Percentiles rank a stretch among this genome's conserved stretches.
phyloP scores from a whole-genome alignment of 202 grass and related monocot genomes.

The Miscanthus sacchariflorus region DNA sequence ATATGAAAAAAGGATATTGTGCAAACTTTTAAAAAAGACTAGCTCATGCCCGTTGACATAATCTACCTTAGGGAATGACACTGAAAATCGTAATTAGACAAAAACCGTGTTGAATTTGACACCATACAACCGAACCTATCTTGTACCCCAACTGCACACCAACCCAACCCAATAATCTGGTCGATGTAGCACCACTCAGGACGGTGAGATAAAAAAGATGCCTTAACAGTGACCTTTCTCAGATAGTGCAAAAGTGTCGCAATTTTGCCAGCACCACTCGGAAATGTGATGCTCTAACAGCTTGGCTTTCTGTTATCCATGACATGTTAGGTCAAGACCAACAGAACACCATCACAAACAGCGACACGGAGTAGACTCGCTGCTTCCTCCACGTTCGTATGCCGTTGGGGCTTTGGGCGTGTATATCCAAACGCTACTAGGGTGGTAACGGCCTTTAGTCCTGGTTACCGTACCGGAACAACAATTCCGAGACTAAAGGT shows the following conservation, averaged over 20 bases:
- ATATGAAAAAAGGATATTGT: too few species aligned
- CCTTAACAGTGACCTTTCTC: slow-evolving; percentile 26
- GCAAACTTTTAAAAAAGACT: background rate
- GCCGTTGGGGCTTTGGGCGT: background rate
- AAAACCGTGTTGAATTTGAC: slow-evolving; percentile 7
- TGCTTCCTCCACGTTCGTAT: slow-evolving; percentile 2
- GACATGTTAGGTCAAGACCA: slow-evolving; percentile 25
- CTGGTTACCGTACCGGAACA: too few species aligned
- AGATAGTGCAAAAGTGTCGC: slow-evolving; percentile 30
- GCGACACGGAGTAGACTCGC: background rate
- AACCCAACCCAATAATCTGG: slow-evolving; percentile 28
- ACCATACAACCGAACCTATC: background rate
- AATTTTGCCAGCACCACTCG: slow-evolving; percentile 34
- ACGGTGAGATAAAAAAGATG: background rate
- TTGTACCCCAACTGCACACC: slow-evolving; percentile 18
- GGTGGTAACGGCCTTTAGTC: too few species aligned
- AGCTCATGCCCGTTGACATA: background rate
- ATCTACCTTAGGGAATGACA: background rate
- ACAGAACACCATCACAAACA: background rate
- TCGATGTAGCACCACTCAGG: slow-evolving; percentile 11
- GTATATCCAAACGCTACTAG: background rate
- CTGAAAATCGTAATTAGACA: background rate
- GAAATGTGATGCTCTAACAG: background rate
- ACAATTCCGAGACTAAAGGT: too few species aligned
- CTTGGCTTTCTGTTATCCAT: background rate